Evolutionary conservation across 495 filamentous ascomycete species (phyloP), one percentile per base, ranked within the genome.

Genomic region (Ramalina intermedia): DNA sequence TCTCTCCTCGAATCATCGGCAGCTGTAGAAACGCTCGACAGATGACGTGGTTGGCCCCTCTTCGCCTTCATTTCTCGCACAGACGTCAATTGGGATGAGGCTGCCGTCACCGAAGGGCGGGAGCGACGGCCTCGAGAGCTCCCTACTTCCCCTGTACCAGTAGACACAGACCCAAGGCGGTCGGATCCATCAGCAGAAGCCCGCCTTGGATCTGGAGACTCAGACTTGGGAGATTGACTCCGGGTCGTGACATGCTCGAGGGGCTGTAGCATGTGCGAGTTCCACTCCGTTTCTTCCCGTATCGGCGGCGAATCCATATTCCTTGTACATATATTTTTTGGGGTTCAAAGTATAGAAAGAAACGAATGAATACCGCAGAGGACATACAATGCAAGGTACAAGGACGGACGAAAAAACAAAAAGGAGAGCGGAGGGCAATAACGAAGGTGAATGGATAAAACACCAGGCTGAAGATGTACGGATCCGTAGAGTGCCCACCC

Each of bases 21-120:
- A 14, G 37, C 24, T 4, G 44, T 36, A 7, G 44, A 47, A 17
- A 7, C 26, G 33, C 33, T 37, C 8, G 44, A 47, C 6, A 47
- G 21, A 16, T 27, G 17, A 23, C 44, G 44, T 11, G 38, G 37
- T 29, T 52, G 36, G 4, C 37, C 37, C 14, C 48, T 55, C 21
- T 48, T 43, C 36, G 51, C 42, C 13, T 55, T 53, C 49, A 46
- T 48, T 17, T 59, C 56, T 12, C 54, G 53, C 17, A 59, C 53
- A 21, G 49, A 53, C 18, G 53, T 40, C 33, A 58, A 41, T 21
- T 46, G 24, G 11, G 56, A 50, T 7, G 47, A 47, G 16, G 27
- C 37, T 12, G 56, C 56, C 12, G 44, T 20, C 18, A 58, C 56
- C 1, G 56, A 58, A 6, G 56, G 56, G 38, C 56, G 49, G 6